Percentiles rank a stretch among this genome's conserved stretches.
These are phyloP conservation scores for Stereum hirsutum DNA, from an alignment of 1,284 basidiomycete genomes.

Conservation along the genomic window DNA sequence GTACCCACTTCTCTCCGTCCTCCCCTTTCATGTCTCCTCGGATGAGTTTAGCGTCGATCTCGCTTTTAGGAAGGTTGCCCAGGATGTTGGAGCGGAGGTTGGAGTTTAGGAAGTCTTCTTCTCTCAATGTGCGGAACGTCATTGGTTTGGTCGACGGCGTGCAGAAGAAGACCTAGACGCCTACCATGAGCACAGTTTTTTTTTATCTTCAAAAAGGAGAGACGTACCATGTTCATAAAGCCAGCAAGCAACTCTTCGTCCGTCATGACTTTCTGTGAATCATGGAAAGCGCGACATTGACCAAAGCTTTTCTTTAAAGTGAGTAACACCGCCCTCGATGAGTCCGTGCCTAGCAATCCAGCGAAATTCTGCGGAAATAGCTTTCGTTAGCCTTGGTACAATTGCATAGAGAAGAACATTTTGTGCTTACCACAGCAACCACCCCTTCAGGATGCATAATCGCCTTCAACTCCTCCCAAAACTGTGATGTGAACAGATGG, in stretches of 20 bases:
- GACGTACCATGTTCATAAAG: slow-evolving; percentile 68
- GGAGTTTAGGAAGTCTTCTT: slow-evolving; percentile 57
- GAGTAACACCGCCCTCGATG: slow-evolving; percentile 56
- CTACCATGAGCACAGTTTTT: no score
- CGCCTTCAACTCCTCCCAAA: slow-evolving; percentile 65
- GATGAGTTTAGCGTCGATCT: slow-evolving; percentile 43
- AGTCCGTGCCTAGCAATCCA: slow-evolving; percentile 52
- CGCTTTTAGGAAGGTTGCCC: slow-evolving; percentile 31
- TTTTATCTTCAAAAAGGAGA: background rate
- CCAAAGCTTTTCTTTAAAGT: slow-evolving; percentile 64
- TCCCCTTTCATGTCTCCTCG: slow-evolving; percentile 23
- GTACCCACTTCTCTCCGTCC: slow-evolving; percentile 34
- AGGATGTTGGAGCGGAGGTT: slow-evolving; percentile 49
- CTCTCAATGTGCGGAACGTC: slow-evolving; percentile 50
- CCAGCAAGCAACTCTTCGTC: slow-evolving; percentile 40
- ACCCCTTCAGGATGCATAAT: slow-evolving; percentile 67
- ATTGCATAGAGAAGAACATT: slow-evolving; percentile 11
- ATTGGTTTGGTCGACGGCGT: slow-evolving; percentile 48
- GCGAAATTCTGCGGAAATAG: slow-evolving; percentile 61
- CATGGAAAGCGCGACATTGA: slow-evolving; percentile 77
- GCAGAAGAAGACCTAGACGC: slow-evolving; percentile 68
- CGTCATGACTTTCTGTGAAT: slow-evolving; percentile 36
- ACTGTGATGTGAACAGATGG: slow-evolving; percentile 75
- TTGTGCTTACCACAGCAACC: slow-evolving; percentile 64
- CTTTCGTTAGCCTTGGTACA: slow-evolving; percentile 26